These are phyloP conservation scores for Mycena maculata DNA, from an alignment of 768 basidiomycete species.

Conservation along the genomic window DNA sequence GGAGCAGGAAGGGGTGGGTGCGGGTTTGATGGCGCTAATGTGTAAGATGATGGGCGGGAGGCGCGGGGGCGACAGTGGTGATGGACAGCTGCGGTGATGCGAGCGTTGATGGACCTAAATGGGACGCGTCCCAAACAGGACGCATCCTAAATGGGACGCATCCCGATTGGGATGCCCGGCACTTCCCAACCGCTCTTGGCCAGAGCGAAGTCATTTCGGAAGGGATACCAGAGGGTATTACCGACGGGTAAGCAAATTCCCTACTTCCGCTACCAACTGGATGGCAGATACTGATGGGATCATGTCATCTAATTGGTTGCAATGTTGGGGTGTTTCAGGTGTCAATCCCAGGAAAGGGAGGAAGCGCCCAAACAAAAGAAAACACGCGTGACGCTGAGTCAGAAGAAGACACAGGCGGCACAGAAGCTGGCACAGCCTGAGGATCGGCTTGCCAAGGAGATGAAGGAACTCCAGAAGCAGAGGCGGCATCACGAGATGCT, in stretches of 20 bases:
- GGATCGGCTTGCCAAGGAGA: too few species aligned
- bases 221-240: neutral
- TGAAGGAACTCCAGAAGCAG: too few species aligned
- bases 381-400: too few species aligned
- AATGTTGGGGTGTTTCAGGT: neutral
- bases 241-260: neutral
- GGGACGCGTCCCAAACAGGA: neutral
- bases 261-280: neutral
- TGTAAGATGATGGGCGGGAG: too few species aligned
- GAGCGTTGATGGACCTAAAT: neutral
- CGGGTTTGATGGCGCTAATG: too few species aligned
- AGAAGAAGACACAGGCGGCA: too few species aligned
- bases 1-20: too few species aligned
- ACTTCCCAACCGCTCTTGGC: neutral
- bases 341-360: neutral
- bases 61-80: neutral
- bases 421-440: too few species aligned
- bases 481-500: too few species aligned
- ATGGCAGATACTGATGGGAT: neutral
- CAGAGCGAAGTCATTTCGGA: neutral
- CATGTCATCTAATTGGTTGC: neutral
- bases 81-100: neutral
- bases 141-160: neutral
- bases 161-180: neutral
- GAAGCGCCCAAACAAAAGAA: too few species aligned